These are phyloP conservation scores for Cicer bijugum DNA, from an alignment of 306 rosid species.

Conservation along the genomic window DNA sequence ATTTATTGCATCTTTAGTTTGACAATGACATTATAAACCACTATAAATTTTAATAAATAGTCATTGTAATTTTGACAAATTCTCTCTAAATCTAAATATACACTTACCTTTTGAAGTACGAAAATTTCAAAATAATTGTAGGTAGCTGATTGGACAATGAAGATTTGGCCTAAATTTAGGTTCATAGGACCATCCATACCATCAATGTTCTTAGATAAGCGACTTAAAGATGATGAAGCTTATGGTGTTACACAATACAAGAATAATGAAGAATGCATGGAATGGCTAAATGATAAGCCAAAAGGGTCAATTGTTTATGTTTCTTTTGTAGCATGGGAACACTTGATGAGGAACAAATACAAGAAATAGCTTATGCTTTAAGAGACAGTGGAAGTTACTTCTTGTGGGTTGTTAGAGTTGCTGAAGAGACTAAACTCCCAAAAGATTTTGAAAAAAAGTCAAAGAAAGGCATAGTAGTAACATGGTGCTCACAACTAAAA, in stretches of 20 bases:
- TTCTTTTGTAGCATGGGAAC: neutral
- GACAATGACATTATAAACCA: no score
- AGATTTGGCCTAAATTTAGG: slow-evolving; percentile 35
- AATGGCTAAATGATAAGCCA: slow-evolving; percentile 33
- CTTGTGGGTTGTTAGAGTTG: slow-evolving; percentile 20
- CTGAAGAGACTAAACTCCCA: slow-evolving; percentile 27
- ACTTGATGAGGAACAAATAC: slow-evolving; percentile 3
- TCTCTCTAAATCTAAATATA: no score
- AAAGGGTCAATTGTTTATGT: slow-evolving; percentile 28
- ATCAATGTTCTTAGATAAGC: slow-evolving; percentile 18
- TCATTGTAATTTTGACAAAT: no score
- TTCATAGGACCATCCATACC: slow-evolving; percentile 41
- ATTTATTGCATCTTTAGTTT: no score
- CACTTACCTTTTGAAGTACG: no score
- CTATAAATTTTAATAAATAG: no score
- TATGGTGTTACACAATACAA: slow-evolving; percentile 2
- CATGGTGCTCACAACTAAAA: slow-evolving; percentile 40
- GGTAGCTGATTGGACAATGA: slow-evolving; percentile 36
- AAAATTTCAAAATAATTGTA: neutral
- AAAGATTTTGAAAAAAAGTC: slow-evolving; percentile 25
- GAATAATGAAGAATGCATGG: neutral
- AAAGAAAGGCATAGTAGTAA: slow-evolving; percentile 7
- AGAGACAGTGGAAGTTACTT: slow-evolving; percentile 1
- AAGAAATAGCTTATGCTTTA: slow-evolving; percentile 16
- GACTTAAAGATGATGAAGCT: slow-evolving; percentile 30